A percentile compares a stretch with the other conserved stretches of the same genome.
phyloP scores from a whole-genome alignment of 225 moss, liverwort and hornwort species.

The Climacium dendroides region DNA sequence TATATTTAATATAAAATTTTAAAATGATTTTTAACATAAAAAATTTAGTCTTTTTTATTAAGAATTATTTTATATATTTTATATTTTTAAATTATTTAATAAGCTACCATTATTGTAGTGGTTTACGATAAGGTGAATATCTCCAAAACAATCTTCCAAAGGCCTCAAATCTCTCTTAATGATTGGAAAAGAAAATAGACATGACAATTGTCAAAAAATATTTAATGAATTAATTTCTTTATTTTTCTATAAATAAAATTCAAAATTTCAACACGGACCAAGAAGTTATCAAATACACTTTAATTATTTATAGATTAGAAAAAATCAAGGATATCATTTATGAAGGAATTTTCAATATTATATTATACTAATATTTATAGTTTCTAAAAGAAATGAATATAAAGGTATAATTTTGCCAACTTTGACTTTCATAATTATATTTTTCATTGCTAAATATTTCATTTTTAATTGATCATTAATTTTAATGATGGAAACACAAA shows the following conservation, averaged over 20 bases:
- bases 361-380: accelerated
- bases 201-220: neutral
- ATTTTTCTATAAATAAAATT: neutral
- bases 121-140: no score
- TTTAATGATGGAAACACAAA: neutral
- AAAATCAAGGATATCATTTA: neutral
- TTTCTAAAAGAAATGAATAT: neutral
- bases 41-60: no score
- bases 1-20: no score
- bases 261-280: accelerated
- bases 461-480: neutral
- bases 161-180: no score
- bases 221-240: no score
- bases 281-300: neutral
- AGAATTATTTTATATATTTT: no score
- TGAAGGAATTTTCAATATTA: neutral
- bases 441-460: neutral
- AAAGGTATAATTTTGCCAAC: neutral
- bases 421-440: neutral
- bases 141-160: no score
- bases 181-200: neutral
- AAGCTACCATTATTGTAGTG: no score
- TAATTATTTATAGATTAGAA: neutral
- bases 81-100: no score
- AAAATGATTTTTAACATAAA: no score